A percentile compares a stretch with the other conserved stretches of the same genome.
These are phyloP conservation scores for Gyromitra esculenta DNA, from an alignment of 2,329 filamentous ascomycete species.

Conservation along the genomic window DNA sequence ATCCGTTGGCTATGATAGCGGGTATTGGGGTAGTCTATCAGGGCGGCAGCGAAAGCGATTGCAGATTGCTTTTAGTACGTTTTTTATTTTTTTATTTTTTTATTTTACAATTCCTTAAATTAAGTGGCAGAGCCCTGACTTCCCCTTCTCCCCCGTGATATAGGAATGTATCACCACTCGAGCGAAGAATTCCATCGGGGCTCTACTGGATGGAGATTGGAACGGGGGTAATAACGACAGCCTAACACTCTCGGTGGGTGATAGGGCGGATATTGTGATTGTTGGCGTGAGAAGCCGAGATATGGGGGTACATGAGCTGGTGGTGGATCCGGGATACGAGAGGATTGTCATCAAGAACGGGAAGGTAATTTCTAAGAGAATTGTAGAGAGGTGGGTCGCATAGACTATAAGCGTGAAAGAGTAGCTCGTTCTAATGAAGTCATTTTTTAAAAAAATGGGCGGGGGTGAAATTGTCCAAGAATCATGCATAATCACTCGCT, in stretches of 20 bases:
- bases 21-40: conserved; percentile 74
- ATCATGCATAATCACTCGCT: conserved; percentile 24
- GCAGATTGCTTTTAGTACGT: conserved; percentile 67
- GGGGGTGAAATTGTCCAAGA: not conserved
- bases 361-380: conserved; percentile 34
- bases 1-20: conserved; percentile 72
- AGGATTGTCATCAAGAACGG: conserved; percentile 45
- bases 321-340: conserved; percentile 39
- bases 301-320: conserved; percentile 38
- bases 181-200: conserved; percentile 58
- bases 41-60: conserved; percentile 70
- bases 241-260: conserved; percentile 32
- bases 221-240: conserved; percentile 5
- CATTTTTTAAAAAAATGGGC: not conserved
- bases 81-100: too few relatives aligned
- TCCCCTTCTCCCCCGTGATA: too few relatives aligned
- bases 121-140: not conserved
- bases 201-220: conserved; percentile 9
- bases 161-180: conserved; percentile 65
- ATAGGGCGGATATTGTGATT: conserved; percentile 41
- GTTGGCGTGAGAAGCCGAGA: conserved; percentile 25
- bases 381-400: conserved; percentile 25
- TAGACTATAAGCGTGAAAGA: conserved; percentile 26
- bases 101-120: not conserved
- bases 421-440: too few relatives aligned